Evolutionary conservation across 371 early-diverging fungal species (phyloP).

Genomic region (Circinella minor): DNA sequence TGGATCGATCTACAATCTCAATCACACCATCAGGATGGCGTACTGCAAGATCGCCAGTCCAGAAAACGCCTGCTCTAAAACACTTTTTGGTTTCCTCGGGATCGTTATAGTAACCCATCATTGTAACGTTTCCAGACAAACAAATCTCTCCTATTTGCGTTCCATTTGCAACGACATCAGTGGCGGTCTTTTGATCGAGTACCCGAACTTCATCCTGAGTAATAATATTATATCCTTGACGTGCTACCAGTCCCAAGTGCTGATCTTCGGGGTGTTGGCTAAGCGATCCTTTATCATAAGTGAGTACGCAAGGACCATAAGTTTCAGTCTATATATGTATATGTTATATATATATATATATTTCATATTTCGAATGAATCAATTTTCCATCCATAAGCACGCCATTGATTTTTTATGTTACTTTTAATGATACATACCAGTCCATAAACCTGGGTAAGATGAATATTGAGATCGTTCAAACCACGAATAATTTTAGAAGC

Average conservation of each 20-base stretch:
- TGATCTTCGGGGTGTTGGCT: conserved; percentile 39
- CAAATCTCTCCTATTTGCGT: conserved; percentile 69
- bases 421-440: conserved; percentile 22
- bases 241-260: conserved; percentile 47
- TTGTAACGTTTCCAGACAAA: conserved; percentile 66
- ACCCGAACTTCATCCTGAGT: conserved; percentile 66
- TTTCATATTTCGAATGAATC: too few species aligned
- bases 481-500: conserved; percentile 55
- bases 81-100: conserved; percentile 67
- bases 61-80: conserved; percentile 67
- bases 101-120: conserved; percentile 60
- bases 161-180: conserved; percentile 62
- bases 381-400: background rate
- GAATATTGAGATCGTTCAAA: conserved; percentile 57
- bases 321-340: conserved; percentile 50
- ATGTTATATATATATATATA: too few species aligned
- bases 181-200: conserved; percentile 47
- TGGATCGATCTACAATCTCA: conserved; percentile 68
- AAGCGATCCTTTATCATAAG: conserved; percentile 40
- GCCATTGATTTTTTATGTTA: background rate
- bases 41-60: conserved; percentile 74
- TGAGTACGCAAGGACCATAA: conserved; percentile 57
- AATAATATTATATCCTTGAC: conserved; percentile 64
- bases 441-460: conserved; percentile 70
- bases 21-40: conserved; percentile 70